These are phyloP conservation scores for Phytopythium helicoides DNA, from an alignment of 352 stramenopile species.

Conservation along the genomic window DNA sequence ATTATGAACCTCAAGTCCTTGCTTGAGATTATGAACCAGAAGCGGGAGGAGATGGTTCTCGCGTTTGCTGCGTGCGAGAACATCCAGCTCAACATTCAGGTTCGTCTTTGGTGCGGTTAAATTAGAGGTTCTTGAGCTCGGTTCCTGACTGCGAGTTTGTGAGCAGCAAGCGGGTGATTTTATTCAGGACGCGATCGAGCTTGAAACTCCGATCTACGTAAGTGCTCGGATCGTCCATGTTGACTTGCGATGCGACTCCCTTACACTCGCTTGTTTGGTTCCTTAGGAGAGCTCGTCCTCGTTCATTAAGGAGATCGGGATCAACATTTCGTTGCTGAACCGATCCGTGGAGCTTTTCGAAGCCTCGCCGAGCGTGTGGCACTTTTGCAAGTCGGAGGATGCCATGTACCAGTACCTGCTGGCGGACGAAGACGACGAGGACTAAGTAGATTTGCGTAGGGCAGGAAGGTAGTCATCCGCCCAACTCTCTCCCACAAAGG, in stretches of 20 bases:
- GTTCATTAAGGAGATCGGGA: conserved; percentile 78
- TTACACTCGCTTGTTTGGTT: neutral
- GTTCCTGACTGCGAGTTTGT: neutral
- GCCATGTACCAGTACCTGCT: conserved; percentile 77
- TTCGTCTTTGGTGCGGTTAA: conserved; percentile 14
- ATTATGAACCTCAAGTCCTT: conserved; percentile 80
- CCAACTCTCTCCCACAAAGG: too few species aligned
- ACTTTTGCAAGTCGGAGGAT: conserved; percentile 84
- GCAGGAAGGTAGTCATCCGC: too few species aligned
- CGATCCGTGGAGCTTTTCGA: conserved; percentile 70
- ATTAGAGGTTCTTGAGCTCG: too few species aligned
- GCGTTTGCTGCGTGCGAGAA: conserved; percentile 71
- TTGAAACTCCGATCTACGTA: conserved; percentile 73
- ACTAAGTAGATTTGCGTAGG: conserved; percentile 4
- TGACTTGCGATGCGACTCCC: neutral
- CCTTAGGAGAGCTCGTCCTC: conserved; percentile 72
- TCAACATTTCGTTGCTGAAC: conserved; percentile 63
- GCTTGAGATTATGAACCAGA: conserved; percentile 86
- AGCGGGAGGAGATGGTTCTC: conserved; percentile 69
- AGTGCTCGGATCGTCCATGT: conserved; percentile 12
- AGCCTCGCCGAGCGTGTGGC: conserved; percentile 65
- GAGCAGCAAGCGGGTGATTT: conserved; percentile 68
- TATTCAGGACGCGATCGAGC: conserved; percentile 77
- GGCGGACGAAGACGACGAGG: conserved; percentile 59
- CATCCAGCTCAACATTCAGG: conserved; percentile 78